These are phyloP conservation scores for Cucurbita ficifolia DNA, from an alignment of 306 rosid genomes.

Conservation along the genomic window DNA sequence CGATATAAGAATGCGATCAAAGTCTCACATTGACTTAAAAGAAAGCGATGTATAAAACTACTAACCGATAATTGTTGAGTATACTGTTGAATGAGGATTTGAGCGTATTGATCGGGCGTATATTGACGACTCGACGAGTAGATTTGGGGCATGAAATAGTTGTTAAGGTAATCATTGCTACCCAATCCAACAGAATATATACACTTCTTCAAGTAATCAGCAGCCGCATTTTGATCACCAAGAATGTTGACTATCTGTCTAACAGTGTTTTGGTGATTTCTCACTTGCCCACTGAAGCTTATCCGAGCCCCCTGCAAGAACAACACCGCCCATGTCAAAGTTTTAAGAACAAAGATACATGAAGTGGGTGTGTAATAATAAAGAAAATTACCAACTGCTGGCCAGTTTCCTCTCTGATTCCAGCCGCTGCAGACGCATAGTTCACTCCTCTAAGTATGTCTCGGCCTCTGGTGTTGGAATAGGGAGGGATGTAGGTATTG, in stretches of 20 bases:
- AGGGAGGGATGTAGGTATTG: slow-evolving; percentile 50
- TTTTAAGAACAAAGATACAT: no score
- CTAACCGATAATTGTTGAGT: slow-evolving; percentile 45
- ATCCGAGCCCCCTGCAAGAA: slow-evolving; percentile 58
- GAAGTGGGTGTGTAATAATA: not conserved
- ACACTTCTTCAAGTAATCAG: slow-evolving; percentile 54
- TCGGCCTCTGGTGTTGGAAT: slow-evolving; percentile 40
- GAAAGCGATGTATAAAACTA: not conserved
- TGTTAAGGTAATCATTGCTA: slow-evolving; percentile 93
- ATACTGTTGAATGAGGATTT: slow-evolving; percentile 48
- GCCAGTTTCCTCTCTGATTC: slow-evolving; percentile 93
- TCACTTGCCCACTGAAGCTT: slow-evolving; percentile 73
- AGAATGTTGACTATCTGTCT: slow-evolving; percentile 44
- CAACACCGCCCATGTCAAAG: no score
- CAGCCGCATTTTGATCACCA: slow-evolving; percentile 37
- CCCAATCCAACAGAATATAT: slow-evolving; percentile 79
- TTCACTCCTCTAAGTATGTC: slow-evolving; percentile 68
- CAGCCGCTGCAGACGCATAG: slow-evolving; percentile 97
- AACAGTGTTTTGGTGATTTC: slow-evolving; percentile 54
- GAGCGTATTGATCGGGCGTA: slow-evolving; percentile 60
- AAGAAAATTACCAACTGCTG: slow-evolving; percentile 48
- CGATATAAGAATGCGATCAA: not conserved
- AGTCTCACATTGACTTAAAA: not conserved
- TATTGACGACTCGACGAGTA: slow-evolving; percentile 42
- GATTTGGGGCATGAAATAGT: slow-evolving; percentile 70